Percentiles rank a stretch among this genome's conserved stretches.
Evolutionary conservation across 768 basidiomycete species (phyloP).

Genomic region (Mrakia gelida): DNA sequence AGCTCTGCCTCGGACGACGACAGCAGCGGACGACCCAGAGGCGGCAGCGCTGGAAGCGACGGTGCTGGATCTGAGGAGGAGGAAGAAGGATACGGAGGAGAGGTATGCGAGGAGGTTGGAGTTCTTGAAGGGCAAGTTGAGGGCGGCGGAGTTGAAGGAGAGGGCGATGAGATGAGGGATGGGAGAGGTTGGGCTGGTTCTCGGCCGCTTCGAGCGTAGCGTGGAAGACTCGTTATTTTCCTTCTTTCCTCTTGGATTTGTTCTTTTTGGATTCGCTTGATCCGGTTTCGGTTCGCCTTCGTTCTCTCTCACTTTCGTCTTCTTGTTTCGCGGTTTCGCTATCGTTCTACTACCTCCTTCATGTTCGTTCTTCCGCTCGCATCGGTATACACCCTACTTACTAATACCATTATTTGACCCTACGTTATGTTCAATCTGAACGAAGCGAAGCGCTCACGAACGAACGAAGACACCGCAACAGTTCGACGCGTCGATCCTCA

Average conservation of each 20-base stretch:
- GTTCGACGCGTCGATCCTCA: background rate
- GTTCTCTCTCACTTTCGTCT: too few relatives aligned
- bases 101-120: conserved; percentile 23
- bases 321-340: too few relatives aligned
- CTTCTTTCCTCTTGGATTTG: background rate
- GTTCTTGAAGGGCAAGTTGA: conserved; percentile 25
- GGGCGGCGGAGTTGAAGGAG: conserved; percentile 29
- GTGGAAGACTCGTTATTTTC: too few relatives aligned
- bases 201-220: too few relatives aligned
- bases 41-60: background rate
- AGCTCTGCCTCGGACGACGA: background rate
- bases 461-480: too few relatives aligned
- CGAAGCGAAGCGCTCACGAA: background rate
- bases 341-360: too few relatives aligned
- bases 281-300: too few relatives aligned
- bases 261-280: too few relatives aligned
- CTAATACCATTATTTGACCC: too few relatives aligned
- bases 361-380: too few relatives aligned
- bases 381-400: too few relatives aligned
- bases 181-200: background rate
- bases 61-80: conserved; percentile 4
- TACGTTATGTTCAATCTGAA: too few relatives aligned
- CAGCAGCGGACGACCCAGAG: background rate
- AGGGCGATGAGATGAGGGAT: conserved; percentile 15
- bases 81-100: conserved; percentile 14